Conservation (phyloP, 306 rosid species). For the Cicer yamashitae region DNA sequence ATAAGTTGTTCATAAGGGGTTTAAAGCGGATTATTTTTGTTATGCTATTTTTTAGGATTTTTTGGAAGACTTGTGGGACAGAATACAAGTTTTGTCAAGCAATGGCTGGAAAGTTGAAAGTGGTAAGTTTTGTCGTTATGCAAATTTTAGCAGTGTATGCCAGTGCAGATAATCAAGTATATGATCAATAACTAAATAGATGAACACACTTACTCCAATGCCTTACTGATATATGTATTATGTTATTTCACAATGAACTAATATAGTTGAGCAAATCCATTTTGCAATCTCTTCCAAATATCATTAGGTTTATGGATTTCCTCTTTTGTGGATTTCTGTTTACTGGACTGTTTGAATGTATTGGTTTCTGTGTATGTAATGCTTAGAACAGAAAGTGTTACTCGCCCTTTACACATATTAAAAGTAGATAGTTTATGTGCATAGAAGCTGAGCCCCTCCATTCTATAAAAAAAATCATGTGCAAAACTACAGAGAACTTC, state of each 20-base stretch:
- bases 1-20: constrained; percentile 20
- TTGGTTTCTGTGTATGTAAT: constrained; percentile 14
- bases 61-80: constrained; percentile 94
- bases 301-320: background rate
- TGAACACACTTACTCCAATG: background rate
- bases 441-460: background rate
- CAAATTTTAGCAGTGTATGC: constrained; percentile 2
- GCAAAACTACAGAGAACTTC: background rate
- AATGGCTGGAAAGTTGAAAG: constrained; percentile 97
- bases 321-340: background rate
- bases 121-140: constrained; percentile 56
- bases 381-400: background rate
- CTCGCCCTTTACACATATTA: background rate
- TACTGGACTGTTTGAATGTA: background rate
- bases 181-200: background rate
- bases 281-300: constrained; percentile 23
- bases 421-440: constrained; percentile 17
- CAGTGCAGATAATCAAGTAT: constrained; percentile 1
- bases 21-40: constrained; percentile 29
- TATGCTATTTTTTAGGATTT: constrained; percentile 68
- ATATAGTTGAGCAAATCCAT: constrained; percentile 10
- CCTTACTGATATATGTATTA: constrained; percentile 2
- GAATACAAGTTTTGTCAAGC: constrained; percentile 67
- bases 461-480: background rate
- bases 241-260: constrained; percentile 14